Evolutionary conservation across 78 protist genomes (phyloP).

Genomic region (Blattamonas nauphoetae): DNA sequence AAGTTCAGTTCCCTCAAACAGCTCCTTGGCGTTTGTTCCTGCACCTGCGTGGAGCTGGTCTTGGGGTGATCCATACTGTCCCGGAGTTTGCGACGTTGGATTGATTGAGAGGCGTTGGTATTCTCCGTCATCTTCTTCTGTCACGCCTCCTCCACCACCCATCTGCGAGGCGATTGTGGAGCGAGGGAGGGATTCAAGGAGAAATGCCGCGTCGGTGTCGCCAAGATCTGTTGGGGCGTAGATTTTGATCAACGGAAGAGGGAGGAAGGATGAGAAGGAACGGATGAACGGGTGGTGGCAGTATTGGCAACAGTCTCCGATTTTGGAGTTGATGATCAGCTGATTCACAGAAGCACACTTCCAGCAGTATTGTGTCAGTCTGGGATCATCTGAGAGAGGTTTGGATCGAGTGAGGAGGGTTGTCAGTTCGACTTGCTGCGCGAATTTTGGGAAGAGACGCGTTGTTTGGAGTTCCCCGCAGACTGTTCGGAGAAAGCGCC

Average conservation of each 20-base stretch:
- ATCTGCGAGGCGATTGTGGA: neutral
- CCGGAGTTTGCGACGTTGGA: neutral
- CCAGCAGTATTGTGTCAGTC: neutral
- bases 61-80: neutral
- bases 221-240: neutral
- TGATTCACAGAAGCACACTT: neutral
- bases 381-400: neutral
- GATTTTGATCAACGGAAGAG: slow-evolving; percentile 42
- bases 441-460: neutral
- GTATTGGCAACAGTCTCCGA: slow-evolving; percentile 22
- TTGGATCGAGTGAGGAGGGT: neutral
- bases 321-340: neutral
- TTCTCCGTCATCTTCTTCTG: neutral
- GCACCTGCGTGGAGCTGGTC: neutral
- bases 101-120: neutral
- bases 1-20: neutral
- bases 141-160: neutral
- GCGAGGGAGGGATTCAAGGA: neutral
- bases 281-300: slow-evolving; percentile 48
- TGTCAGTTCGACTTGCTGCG: neutral
- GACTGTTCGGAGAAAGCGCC: neutral
- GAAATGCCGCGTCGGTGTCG: neutral
- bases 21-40: neutral
- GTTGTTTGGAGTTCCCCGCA: neutral
- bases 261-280: slow-evolving; percentile 33